Evolutionary conservation across 441 rosid genomes (phyloP).

Genomic region (Bruguiera hainesii): DNA sequence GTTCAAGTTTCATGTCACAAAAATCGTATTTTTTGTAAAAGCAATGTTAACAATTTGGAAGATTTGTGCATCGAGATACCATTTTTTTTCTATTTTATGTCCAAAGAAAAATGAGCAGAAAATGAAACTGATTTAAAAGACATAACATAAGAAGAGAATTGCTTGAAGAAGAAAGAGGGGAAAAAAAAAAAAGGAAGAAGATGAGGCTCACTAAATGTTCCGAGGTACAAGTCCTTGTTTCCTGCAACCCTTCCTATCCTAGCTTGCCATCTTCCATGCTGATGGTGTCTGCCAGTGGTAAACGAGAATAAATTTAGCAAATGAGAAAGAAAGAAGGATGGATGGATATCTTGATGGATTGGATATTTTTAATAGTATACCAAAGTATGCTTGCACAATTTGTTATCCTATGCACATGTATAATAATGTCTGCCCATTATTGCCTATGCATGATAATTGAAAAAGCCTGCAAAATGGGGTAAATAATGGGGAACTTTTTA

Average conservation of each 20-base stretch:
- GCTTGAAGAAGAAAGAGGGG: not conserved
- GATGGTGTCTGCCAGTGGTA: slow-evolving; percentile 63
- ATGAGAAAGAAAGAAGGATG: slow-evolving; percentile 2
- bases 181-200: not conserved
- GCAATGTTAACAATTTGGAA: too few relatives aligned
- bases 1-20: too few relatives aligned
- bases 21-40: too few relatives aligned
- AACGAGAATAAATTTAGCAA: not conserved
- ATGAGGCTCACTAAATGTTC: slow-evolving; percentile 72
- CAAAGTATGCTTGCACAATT: slow-evolving; percentile 6
- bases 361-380: slow-evolving; percentile 12
- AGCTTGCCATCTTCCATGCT: slow-evolving; percentile 99
- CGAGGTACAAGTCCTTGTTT: slow-evolving; percentile 94
- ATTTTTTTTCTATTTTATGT: too few relatives aligned
- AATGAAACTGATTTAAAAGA: not conserved
- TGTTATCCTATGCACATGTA: slow-evolving; percentile 17
- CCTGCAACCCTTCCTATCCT: slow-evolving; percentile 99
- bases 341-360: slow-evolving; percentile 15
- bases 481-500: slow-evolving; percentile 36
- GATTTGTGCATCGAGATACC: too few relatives aligned
- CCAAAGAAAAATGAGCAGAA: too few relatives aligned
- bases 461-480: slow-evolving; percentile 39
- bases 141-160: not conserved
- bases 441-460: slow-evolving; percentile 21
- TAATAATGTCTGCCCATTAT: slow-evolving; percentile 29